Base-by-base conservation (phyloP, 2,329 filamentous ascomycete species). In the Lachnellula arida region DNA sequence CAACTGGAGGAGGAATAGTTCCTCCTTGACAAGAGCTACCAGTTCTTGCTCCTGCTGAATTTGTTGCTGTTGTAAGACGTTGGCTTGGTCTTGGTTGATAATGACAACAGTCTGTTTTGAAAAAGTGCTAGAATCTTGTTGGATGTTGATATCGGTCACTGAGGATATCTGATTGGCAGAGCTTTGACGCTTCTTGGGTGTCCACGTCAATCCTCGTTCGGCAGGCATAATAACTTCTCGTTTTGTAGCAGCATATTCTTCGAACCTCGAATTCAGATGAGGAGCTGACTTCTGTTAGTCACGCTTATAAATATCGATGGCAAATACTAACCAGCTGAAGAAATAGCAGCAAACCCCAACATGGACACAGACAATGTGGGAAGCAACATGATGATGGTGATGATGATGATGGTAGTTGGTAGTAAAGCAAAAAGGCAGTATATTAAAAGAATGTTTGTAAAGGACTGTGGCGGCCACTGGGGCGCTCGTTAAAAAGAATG, bases 401-500 rank as follows among this genome's bases (percentile, higher is more conserved):
- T n/a, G n/a, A n/a, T n/a, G n/a, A n/a, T n/a, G n/a, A 56, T 43
- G 44, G 54, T 58, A 55, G 35, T 42, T 48, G 51, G 48, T 52
- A 51, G 43, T 54, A 35, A 44, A 35, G 25, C 44, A 55, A 50
- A 54, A 55, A 55, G 23, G 42, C 54, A 52, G 28, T 42, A 60
- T 50, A 56, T 51, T 57, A 60, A 61, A 62, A 59, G 49, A 57
- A 28, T 56, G 59, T 60, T 63, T 60, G 44, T 47, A 51, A 54
- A 62, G 34, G 55, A 61, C 40, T 60, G 60, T 59, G 63, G 65
- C 65, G 59, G 63, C 65, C 65, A 56, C 65, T 67, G 49, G 66
- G 65, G 65, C 65, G 66, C 66, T 64, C 63, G 50, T 50, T 60
- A 52, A 61, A 64, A 65, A 53, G 60, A 68, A 67, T 62, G 60